phyloP scores from a whole-genome alignment of 371 early-diverging fungal species.

The Thermomucor indicae-seudaticae region DNA sequence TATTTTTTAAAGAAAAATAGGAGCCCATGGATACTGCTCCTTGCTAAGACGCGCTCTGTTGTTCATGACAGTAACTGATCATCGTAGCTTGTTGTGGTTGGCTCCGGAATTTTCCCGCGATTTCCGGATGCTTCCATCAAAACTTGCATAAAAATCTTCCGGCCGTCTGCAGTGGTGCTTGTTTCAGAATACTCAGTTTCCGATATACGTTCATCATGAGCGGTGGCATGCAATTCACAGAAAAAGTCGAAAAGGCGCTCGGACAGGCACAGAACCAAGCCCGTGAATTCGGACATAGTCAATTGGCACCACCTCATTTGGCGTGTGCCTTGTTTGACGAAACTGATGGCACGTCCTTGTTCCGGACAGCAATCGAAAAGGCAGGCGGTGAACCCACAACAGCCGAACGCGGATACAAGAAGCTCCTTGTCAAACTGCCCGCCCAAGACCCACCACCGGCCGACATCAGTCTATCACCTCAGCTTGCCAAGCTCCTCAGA shows the following conservation, averaged over 20 bases:
- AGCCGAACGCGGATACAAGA: slow-evolving; percentile 77
- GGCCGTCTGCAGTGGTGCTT: no score
- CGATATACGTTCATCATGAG: no score
- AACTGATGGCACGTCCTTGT: slow-evolving; percentile 51
- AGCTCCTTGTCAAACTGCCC: slow-evolving; percentile 73
- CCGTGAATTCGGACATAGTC: slow-evolving; percentile 72
- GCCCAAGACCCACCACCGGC: slow-evolving; percentile 85
- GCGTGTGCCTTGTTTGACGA: slow-evolving; percentile 80
- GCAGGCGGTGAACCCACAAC: slow-evolving; percentile 74
- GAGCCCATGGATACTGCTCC: no score
- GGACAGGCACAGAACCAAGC: slow-evolving; percentile 69
- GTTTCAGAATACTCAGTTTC: no score
- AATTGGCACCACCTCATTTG: slow-evolving; percentile 80
- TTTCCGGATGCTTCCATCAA: no score
- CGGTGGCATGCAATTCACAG: slow-evolving; percentile 82
- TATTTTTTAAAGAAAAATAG: no score
- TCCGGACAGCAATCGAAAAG: slow-evolving; percentile 73
- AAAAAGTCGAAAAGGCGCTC: slow-evolving; percentile 74
- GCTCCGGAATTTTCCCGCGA: no score
- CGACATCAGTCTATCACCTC: slow-evolving; percentile 62
- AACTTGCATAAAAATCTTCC: no score
- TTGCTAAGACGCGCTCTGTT: no score
- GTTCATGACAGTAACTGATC: no score
- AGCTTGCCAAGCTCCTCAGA: slow-evolving; percentile 60
- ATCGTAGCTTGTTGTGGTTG: no score